Base-by-base conservation (phyloP, 1,139 yeast species). In the Scheffersomyces stambukii region DNA sequence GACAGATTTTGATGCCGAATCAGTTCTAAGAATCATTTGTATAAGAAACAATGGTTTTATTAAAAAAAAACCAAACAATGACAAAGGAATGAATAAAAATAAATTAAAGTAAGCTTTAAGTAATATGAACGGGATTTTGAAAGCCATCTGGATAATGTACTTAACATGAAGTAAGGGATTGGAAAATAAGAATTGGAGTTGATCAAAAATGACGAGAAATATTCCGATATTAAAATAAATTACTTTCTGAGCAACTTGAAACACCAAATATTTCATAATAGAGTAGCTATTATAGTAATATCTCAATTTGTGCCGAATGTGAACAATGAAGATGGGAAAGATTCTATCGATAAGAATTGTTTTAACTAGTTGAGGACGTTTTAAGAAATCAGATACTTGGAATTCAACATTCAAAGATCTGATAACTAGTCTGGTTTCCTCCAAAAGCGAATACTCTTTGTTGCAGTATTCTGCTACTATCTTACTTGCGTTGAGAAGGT, bases 191-290 rank as follows among this genome's bases (percentile, higher is more conserved):
- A 28, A 31, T 15, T 21, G 15, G 30, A 25, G 23, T 25, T 39
- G 13, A 14, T 28, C 29, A 23, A 30, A 23, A 4, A 35, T 9
- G 11, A 13, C 11, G n/a, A 25, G 22, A 24, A 30, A 31, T 8
- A 29, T 13, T 2, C 23, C 19, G 20, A 28, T n/a, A n/a, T n/a
- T n/a, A n/a, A n/a, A n/a, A 23, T 23, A 46, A 27, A 27, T 44
- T 40, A n/a, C n/a, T n/a, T n/a, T n/a, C n/a, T n/a, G n/a, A n/a
- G n/a, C n/a, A n/a, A n/a, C n/a, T n/a, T n/a, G n/a, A n/a, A n/a
- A 34, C 40, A 12, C 40, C 40, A 5, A 37, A 27, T n/a, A 49
- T 15, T 21, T 50, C 49, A 48, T 50, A 46, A n/a, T n/a, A n/a
- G n/a, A 4, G 42, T 6, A 4, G 42, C 27, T 6, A 33, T 19